Conservation (phyloP, 352 stramenopile genomes). For the Phytophthora citrophthora region DNA sequence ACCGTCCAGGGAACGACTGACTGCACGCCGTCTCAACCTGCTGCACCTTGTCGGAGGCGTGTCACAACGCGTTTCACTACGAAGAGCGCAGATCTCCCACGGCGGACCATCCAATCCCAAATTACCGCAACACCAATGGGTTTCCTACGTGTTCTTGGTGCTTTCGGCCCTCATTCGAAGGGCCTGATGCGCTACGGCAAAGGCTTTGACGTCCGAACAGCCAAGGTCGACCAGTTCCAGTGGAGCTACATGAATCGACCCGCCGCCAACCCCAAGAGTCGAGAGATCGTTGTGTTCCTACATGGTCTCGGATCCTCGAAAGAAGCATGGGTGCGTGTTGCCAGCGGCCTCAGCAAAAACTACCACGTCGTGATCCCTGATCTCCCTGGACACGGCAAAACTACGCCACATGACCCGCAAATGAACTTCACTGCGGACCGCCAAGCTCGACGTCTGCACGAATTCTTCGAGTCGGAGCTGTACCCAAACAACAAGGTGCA, state of each 20-base stretch:
- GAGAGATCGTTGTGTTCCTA: slow-evolving; percentile 66
- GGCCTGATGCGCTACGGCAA: slow-evolving; percentile 56
- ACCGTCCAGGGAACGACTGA: slow-evolving; percentile 22
- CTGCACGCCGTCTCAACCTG: slow-evolving; percentile 22
- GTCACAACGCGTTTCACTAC: slow-evolving; percentile 33
- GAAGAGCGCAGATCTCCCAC: slow-evolving; percentile 5
- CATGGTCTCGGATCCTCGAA: slow-evolving; percentile 73
- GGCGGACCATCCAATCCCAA: slow-evolving; percentile 13
- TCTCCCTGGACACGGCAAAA: slow-evolving; percentile 65
- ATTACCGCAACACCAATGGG: slow-evolving; percentile 9
- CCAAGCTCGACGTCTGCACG: slow-evolving; percentile 59
- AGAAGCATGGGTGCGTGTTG: slow-evolving; percentile 63
- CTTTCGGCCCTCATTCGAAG: slow-evolving; percentile 31
- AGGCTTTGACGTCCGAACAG: slow-evolving; percentile 44
- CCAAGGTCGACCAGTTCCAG: slow-evolving; percentile 54
- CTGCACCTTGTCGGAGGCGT: slow-evolving; percentile 1
- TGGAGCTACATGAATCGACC: slow-evolving; percentile 71
- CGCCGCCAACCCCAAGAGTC: slow-evolving; percentile 24
- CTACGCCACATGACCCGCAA: slow-evolving; percentile 46
- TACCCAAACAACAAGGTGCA: slow-evolving; percentile 64
- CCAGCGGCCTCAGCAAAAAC: slow-evolving; percentile 44
- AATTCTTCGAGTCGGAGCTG: slow-evolving; percentile 63
- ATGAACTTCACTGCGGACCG: slow-evolving; percentile 56
- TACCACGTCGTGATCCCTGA: slow-evolving; percentile 69
- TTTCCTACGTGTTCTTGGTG: slow-evolving; percentile 22